Evolutionary conservation across 129 eudicot genomes (phyloP).

Genomic region (Tanacetum coccineum): DNA sequence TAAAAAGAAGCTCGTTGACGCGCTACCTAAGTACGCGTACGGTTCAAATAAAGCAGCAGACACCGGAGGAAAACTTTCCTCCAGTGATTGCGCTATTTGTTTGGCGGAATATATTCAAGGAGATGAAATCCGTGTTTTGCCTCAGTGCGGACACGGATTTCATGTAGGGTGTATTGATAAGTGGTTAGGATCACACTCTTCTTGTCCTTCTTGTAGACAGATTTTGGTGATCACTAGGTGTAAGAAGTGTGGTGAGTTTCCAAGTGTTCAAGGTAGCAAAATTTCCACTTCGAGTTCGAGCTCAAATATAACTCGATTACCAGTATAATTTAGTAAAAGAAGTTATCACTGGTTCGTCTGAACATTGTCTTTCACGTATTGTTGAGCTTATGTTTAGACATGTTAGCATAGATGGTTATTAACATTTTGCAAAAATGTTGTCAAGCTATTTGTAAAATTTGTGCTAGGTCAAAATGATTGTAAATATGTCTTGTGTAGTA

Average conservation of each 20-base stretch:
- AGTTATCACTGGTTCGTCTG: background rate
- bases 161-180: conserved; percentile 6
- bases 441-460: background rate
- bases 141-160: conserved; percentile 14
- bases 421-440: too few species aligned
- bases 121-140: conserved; percentile 7
- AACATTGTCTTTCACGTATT: too few species aligned
- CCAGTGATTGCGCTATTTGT: conserved; percentile 8
- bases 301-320: background rate
- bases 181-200: conserved; percentile 10
- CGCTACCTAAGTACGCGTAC: conserved; percentile 1
- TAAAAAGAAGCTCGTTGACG: background rate
- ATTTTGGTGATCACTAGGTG: conserved; percentile 8
- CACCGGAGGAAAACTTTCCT: conserved; percentile 26
- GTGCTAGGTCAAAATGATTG: background rate
- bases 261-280: background rate
- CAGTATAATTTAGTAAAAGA: background rate
- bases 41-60: conserved; percentile 63
- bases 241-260: conserved; percentile 10
- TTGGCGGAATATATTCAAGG: background rate
- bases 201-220: conserved; percentile 12
- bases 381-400: too few species aligned
- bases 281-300: background rate
- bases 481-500: background rate
- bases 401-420: too few species aligned